phyloP scores from a whole-genome alignment of 805 yeast species.

The Allodekkera sacchari region DNA sequence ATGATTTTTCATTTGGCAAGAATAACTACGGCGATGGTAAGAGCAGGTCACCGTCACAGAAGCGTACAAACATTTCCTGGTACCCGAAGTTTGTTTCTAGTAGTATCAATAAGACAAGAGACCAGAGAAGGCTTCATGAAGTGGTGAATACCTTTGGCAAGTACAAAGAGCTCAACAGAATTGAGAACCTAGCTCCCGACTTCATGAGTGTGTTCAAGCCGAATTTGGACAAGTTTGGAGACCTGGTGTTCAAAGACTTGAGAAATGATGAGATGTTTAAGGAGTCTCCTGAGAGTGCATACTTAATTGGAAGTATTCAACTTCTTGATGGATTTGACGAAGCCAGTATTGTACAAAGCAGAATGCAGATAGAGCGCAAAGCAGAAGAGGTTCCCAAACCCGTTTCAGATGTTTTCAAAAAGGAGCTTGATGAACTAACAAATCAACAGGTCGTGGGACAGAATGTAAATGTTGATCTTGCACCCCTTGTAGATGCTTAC shows the following conservation, averaged over 20 bases:
- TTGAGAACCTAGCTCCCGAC: constrained; percentile 12
- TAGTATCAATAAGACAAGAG: not conserved
- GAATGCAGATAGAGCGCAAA: constrained; percentile 6
- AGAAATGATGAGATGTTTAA: constrained; percentile 10
- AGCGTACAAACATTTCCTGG: too few species aligned
- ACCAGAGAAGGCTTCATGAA: not conserved
- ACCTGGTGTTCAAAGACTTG: constrained; percentile 10
- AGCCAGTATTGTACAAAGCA: constrained; percentile 7
- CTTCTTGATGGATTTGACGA: constrained; percentile 10
- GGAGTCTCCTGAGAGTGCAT: constrained; percentile 11
- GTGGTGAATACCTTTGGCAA: not conserved
- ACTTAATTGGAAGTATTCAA: constrained; percentile 12
- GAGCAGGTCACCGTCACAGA: too few species aligned
- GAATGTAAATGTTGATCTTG: not conserved
- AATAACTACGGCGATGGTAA: not conserved
- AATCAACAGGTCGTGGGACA: constrained; percentile 1
- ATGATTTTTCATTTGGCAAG: constrained; percentile 11
- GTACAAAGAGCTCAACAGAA: constrained; percentile 9
- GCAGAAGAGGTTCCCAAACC: constrained; percentile 7
- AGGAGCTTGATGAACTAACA: constrained; percentile 4
- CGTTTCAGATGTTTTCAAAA: constrained; percentile 7
- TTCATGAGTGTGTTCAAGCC: constrained; percentile 8
- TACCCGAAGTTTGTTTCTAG: too few species aligned
- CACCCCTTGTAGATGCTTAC: constrained; percentile 7
- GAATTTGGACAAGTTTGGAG: constrained; percentile 15